These are phyloP conservation scores for Neopestalotiopsis sp. DNA, from an alignment of 2,329 filamentous ascomycete genomes.

Conservation along the genomic window DNA sequence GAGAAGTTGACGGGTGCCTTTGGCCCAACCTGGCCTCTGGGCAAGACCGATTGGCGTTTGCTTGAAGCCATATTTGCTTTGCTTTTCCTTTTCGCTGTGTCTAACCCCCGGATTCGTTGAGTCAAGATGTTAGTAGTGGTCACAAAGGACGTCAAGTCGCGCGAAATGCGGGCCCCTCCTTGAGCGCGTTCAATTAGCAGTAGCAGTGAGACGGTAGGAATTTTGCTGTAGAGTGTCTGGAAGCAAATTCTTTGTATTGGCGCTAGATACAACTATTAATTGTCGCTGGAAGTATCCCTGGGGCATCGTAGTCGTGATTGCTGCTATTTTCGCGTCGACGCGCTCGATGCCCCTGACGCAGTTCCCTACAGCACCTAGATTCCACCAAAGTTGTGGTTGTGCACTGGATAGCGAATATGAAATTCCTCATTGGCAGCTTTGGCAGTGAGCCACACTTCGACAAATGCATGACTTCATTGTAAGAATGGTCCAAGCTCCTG, in stretches of 20 bases:
- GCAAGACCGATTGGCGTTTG: constrained; percentile 63
- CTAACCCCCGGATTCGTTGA: neutral
- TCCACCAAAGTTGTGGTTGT: neutral
- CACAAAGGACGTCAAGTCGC: neutral
- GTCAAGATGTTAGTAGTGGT: neutral
- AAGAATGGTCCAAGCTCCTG: constrained; percentile 22
- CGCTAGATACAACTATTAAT: neutral
- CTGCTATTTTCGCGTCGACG: neutral
- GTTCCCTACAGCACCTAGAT: neutral
- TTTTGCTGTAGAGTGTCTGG: neutral
- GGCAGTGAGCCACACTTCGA: neutral
- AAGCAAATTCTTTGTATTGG: neutral
- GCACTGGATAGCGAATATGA: neutral
- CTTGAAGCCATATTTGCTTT: constrained; percentile 44
- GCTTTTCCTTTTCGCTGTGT: neutral
- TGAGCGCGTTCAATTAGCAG: neutral
- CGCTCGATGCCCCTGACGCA: neutral
- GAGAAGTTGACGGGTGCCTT: constrained; percentile 68
- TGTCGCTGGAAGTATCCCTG: neutral
- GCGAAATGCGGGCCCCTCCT: neutral
- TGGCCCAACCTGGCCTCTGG: constrained; percentile 59
- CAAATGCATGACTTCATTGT: constrained; percentile 23
- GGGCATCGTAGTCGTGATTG: neutral
- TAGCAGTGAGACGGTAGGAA: neutral
- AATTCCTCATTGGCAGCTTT: constrained; percentile 13